Evolutionary conservation across 352 stramenopile genomes (phyloP).

Genomic region (Pythium chondricola): DNA sequence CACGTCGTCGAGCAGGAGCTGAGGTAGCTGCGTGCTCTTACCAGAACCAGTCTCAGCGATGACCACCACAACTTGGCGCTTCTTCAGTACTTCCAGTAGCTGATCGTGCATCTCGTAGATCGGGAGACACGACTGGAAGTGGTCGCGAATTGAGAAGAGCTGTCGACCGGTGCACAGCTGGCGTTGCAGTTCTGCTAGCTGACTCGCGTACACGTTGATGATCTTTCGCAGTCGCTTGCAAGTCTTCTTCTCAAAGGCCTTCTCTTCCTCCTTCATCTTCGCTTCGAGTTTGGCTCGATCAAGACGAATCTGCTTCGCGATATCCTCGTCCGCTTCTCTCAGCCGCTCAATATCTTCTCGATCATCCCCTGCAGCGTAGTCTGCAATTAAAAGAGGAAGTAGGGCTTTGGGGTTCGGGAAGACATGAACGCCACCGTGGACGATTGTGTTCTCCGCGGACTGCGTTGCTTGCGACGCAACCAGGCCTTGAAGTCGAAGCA

Average conservation of each 20-base stretch:
- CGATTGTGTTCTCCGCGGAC: constrained; percentile 6
- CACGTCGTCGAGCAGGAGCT: constrained; percentile 23
- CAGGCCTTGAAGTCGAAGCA: constrained; percentile 8
- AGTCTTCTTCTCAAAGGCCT: neutral
- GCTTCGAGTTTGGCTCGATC: neutral
- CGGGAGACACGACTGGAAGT: constrained; percentile 14
- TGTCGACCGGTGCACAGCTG: neutral
- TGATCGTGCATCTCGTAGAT: constrained; percentile 19
- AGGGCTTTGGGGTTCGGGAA: constrained; percentile 17
- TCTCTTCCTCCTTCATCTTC: constrained; percentile 7
- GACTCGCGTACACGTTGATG: neutral
- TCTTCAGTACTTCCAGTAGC: constrained; percentile 9
- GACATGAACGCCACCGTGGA: constrained; percentile 8
- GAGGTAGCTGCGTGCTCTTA: constrained; percentile 26
- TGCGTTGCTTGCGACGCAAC: neutral
- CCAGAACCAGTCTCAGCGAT: constrained; percentile 25
- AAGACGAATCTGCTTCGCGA: neutral
- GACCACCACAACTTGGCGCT: constrained; percentile 12
- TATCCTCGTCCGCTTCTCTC: neutral
- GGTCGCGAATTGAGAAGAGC: constrained; percentile 8
- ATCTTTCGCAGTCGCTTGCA: neutral
- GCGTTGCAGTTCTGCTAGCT: neutral
- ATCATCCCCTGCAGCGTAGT: constrained; percentile 10
- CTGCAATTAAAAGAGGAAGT: constrained; percentile 13
- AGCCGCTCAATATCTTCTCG: constrained; percentile 1